Base-by-base conservation (phyloP, 83 land plant genomes). In the Larix sibirica region DNA sequence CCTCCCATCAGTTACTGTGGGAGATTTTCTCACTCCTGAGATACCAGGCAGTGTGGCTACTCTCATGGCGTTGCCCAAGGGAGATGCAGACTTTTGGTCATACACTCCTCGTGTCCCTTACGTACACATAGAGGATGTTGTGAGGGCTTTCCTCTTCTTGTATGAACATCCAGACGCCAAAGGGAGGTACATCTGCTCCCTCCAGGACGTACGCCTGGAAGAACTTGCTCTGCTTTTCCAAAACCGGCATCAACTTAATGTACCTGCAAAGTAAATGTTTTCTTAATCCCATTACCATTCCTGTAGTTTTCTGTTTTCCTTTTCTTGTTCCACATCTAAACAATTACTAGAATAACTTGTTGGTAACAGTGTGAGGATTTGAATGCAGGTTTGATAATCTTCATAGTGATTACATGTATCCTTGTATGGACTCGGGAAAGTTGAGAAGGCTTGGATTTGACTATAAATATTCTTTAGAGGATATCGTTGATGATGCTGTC, bases 51-150 rank as follows among this genome's bases (percentile, higher is more conserved):
- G 80, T 24, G 36, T 78, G 21, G 10, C 62, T 5, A 28, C 63
- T 59, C 40, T 78, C 42, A 58, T 78, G 80, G 38, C 80, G 1
- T 18, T 78, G 23, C 26, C 21, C 2, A 78, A 24, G 59, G 79
- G 79, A 56, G 79, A 77, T 13, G 31, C 13, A 23, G 33, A 77
- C 26, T 21, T 10, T 10, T 77, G 13, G 8, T 77, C 79, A 2
- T 50, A 77, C 60, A n/a, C 50, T 3, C 79, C 61, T 10, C 79
- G 79, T 13, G 0, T 24, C 18, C 79, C 79, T 23, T 77, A 77
- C 28, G 79, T 77, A 56, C 79, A 77, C 20, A 24, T 77, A 50
- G 61, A 77, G 24, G 79, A 77, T 2, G 58, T 77, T n/a, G 79
- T 54, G 26, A 77, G 79, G 44, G 79, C 79, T 50, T 47, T 44